Evolutionary conservation across 139 green algal genomes (phyloP).

Genomic region (Closterium sp.): DNA sequence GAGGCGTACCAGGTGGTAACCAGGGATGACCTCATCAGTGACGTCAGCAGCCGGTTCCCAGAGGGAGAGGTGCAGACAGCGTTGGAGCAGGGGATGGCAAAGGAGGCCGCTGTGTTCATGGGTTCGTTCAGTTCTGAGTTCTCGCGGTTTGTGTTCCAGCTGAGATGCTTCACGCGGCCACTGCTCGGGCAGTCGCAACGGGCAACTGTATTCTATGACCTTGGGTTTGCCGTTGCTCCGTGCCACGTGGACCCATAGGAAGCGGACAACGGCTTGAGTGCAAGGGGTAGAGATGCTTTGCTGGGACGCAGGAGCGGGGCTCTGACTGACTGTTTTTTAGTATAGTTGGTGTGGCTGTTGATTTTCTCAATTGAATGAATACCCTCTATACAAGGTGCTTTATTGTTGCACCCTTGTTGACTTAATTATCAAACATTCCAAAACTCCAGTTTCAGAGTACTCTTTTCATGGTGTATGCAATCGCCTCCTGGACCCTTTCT

Average conservation of each 20-base stretch:
- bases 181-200: neutral
- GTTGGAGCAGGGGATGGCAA: neutral
- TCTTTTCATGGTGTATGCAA: too few species aligned
- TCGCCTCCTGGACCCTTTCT: too few species aligned
- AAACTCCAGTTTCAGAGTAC: too few species aligned
- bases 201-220: neutral
- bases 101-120: neutral
- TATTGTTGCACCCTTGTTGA: too few species aligned
- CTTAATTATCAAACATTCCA: too few species aligned
- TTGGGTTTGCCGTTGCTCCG: neutral
- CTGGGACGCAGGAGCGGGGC: too few species aligned
- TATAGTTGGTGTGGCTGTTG: too few species aligned
- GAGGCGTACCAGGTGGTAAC: neutral
- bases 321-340: too few species aligned
- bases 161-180: neutral
- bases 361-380: too few species aligned
- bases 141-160: neutral
- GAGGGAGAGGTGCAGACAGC: neutral
- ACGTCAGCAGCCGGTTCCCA: neutral
- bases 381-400: too few species aligned
- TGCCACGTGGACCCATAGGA: neutral
- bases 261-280: too few species aligned
- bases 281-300: too few species aligned
- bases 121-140: neutral
- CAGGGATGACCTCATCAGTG: neutral